Conservation (phyloP, 2,329 filamentous ascomycete species). For the Aspergillus sp. region DNA sequence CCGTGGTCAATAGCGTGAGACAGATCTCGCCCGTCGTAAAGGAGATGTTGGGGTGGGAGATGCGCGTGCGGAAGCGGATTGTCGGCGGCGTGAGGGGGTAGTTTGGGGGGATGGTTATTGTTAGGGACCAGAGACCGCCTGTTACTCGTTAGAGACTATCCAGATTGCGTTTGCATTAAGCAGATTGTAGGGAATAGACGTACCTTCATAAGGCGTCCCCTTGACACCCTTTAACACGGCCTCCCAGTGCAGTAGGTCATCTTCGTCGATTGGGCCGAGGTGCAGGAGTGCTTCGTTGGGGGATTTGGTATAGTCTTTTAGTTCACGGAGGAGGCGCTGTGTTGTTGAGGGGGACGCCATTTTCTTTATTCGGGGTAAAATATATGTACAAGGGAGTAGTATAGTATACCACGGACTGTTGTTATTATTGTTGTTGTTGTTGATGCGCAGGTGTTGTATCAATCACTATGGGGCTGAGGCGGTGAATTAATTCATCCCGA, state of each 20-base stretch:
- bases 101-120: constrained; percentile 64
- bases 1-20: constrained; percentile 68
- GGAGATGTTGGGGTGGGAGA: constrained; percentile 76
- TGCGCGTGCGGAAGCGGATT: constrained; percentile 73
- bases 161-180: not conserved
- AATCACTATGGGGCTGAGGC: not conserved
- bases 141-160: not conserved
- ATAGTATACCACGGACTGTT: not conserved
- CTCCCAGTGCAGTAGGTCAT: constrained; percentile 54
- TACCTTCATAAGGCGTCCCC: constrained; percentile 56
- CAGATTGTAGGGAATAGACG: not conserved
- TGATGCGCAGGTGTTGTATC: not conserved
- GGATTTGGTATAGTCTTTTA: constrained; percentile 50
- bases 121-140: constrained; percentile 76
- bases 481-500: not conserved
- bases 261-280: constrained; percentile 51
- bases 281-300: constrained; percentile 52
- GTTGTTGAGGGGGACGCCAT: constrained; percentile 35
- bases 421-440: not conserved
- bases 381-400: not conserved
- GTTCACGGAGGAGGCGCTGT: constrained; percentile 57
- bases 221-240: constrained; percentile 55
- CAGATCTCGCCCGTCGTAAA: constrained; percentile 82
- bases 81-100: constrained; percentile 75
- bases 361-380: not conserved